Conservation (phyloP, 352 stramenopile genomes). For the Halophytophthora polymorphica region DNA sequence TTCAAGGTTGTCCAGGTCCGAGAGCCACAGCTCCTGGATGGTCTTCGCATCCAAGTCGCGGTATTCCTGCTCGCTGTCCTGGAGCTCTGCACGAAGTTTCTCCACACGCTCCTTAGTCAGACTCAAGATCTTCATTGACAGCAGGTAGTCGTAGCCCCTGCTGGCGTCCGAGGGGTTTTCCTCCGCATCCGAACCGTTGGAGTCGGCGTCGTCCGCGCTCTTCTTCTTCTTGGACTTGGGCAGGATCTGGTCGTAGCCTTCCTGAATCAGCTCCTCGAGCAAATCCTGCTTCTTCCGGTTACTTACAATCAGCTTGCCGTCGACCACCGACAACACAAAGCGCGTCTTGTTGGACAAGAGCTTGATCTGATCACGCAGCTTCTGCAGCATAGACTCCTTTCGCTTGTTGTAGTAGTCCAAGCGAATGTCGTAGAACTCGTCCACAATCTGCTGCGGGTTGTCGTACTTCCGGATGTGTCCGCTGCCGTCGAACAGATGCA, state of each 20-base stretch:
- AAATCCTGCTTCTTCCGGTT: conserved; percentile 93
- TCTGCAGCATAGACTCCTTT: conserved; percentile 87
- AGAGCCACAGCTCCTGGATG: conserved; percentile 91
- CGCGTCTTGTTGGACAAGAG: conserved; percentile 93
- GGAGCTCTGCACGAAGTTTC: conserved; percentile 85
- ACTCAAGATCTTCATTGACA: conserved; percentile 94
- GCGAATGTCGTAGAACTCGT: conserved; percentile 93
- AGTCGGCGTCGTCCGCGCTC: conserved; percentile 37
- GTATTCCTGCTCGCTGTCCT: conserved; percentile 85
- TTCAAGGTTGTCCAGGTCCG: conserved; percentile 91
- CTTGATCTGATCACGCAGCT: conserved; percentile 89
- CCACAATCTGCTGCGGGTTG: conserved; percentile 89
- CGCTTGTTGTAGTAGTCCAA: conserved; percentile 91
- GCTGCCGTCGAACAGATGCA: conserved; percentile 93
- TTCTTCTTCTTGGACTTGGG: conserved; percentile 58
- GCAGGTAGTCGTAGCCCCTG: conserved; percentile 93
- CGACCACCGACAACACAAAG: conserved; percentile 94
- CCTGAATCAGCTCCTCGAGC: conserved; percentile 79
- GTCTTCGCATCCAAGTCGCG: conserved; percentile 69
- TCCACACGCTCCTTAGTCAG: conserved; percentile 94
- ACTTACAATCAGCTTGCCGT: conserved; percentile 91
- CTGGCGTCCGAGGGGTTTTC: conserved; percentile 33
- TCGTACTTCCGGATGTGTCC: conserved; percentile 94
- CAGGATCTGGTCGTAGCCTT: conserved; percentile 87
- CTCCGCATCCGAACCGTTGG: conserved; percentile 53